Percentiles rank a stretch among this genome's conserved stretches.
phyloP scores from a whole-genome alignment of 2,329 filamentous ascomycete species.

The Pseudogymnoascus sp. region DNA sequence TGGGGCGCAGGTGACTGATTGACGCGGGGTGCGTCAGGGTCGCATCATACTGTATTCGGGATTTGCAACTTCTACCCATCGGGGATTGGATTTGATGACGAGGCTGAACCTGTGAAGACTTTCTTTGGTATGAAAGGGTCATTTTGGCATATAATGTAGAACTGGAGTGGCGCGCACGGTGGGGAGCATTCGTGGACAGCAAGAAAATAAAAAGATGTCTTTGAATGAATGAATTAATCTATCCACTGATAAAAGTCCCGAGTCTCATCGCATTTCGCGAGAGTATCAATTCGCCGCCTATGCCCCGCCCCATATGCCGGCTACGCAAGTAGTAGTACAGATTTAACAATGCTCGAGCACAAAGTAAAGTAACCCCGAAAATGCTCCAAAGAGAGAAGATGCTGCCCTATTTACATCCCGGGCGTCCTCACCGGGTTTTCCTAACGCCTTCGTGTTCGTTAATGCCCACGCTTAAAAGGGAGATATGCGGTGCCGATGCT shows the following conservation, averaged over 20 bases:
- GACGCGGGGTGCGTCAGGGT: not conserved
- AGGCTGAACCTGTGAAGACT: not conserved
- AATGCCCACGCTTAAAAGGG: not conserved
- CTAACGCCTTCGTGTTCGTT: constrained; percentile 4
- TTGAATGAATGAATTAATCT: not conserved
- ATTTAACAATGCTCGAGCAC: not conserved
- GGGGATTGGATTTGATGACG: not conserved
- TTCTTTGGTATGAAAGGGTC: not conserved
- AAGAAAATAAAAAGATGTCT: not conserved
- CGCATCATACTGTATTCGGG: not conserved
- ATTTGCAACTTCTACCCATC: not conserved
- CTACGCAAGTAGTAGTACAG: constrained; percentile 2
- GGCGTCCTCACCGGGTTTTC: not conserved
- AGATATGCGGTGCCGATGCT: not conserved
- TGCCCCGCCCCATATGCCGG: not conserved
- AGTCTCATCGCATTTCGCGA: not conserved
- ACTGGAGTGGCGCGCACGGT: not conserved
- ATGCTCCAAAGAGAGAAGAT: constrained; percentile 7
- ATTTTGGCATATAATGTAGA: not conserved
- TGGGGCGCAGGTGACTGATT: not conserved
- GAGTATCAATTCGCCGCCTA: not conserved
- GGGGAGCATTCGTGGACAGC: not conserved
- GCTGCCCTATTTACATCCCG: not conserved
- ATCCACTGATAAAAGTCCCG: not conserved
- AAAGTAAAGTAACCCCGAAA: not conserved